Evolutionary conservation across 139 green algal genomes (phyloP).

Genomic region (Chlamydomonas incerta): DNA sequence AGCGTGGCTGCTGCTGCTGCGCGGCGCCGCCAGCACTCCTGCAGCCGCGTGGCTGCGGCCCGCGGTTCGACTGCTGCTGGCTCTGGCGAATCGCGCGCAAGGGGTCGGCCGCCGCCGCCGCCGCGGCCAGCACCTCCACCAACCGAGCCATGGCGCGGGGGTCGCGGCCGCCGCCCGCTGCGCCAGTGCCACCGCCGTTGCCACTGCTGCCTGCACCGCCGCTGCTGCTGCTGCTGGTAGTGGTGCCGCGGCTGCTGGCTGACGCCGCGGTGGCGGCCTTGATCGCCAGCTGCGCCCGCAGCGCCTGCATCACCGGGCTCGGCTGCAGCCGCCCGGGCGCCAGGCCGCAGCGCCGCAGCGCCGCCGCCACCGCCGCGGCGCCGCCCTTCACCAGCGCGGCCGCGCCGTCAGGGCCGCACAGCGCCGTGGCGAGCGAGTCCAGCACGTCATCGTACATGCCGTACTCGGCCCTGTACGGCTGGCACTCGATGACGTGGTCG

Average conservation of each 20-base stretch:
- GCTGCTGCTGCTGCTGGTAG: neutral
- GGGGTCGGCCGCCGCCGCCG: too few species aligned
- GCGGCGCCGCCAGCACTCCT: too few species aligned
- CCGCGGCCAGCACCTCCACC: too few species aligned
- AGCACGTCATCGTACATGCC: conserved; percentile 37
- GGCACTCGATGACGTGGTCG: conserved; percentile 1
- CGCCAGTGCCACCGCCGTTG: neutral
- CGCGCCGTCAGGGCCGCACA: neutral
- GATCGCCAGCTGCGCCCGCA: neutral
- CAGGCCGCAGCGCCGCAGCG: conserved; percentile 12
- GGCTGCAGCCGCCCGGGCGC: neutral
- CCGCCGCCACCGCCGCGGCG: neutral
- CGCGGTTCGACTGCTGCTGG: too few species aligned
- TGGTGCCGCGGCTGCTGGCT: neutral
- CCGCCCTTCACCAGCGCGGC: neutral
- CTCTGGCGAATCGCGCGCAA: too few species aligned
- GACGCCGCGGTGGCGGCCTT: neutral
- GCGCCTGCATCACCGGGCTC: conserved; percentile 16
- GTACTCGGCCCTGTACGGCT: conserved; percentile 19
- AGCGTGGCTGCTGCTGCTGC: too few species aligned
- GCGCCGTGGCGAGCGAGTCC: neutral
- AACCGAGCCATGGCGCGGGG: too few species aligned
- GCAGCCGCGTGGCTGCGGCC: too few species aligned
- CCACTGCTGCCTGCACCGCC: neutral
- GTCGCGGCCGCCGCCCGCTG: too few species aligned